Percentiles rank a stretch among this genome's conserved stretches.
These are phyloP conservation scores for cucumber (Cucumis sativus) DNA, from an alignment of 306 rosid species.

Conservation along the genomic window DNA sequence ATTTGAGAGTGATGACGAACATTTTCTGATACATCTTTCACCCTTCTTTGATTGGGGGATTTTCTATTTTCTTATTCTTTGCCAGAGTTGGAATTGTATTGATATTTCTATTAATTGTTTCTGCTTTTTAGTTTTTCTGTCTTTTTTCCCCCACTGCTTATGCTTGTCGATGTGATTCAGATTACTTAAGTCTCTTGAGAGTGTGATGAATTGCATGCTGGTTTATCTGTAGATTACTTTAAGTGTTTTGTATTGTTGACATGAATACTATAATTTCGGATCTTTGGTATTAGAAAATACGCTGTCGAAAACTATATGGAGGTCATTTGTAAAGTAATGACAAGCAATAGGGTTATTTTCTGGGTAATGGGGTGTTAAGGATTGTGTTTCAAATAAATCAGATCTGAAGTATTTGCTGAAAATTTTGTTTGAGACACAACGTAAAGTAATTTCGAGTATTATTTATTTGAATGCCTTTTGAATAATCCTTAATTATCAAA, in stretches of 20 bases:
- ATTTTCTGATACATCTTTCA: conserved; percentile 5
- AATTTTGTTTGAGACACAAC: background rate
- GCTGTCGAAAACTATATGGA: background rate
- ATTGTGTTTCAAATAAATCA: background rate
- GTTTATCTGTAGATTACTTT: background rate
- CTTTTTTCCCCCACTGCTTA: background rate
- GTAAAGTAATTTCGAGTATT: background rate
- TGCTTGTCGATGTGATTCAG: background rate
- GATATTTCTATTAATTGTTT: background rate
- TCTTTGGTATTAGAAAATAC: background rate
- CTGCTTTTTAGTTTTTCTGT: background rate
- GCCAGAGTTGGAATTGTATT: background rate
- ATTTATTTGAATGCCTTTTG: background rate
- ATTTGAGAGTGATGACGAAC: conserved; percentile 26
- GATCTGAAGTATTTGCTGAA: background rate
- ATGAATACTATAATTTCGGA: background rate
- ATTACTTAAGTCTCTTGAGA: background rate
- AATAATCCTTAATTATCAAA: too few species aligned
- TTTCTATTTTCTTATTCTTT: background rate
- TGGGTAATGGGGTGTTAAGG: background rate
- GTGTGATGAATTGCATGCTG: background rate
- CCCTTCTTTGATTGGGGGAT: background rate
- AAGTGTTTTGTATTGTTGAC: background rate
- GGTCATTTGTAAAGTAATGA: background rate
- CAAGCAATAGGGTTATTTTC: background rate